These are phyloP conservation scores for Microstegium vimineum DNA, from an alignment of 176 grass and related monocot genomes.

Conservation along the genomic window DNA sequence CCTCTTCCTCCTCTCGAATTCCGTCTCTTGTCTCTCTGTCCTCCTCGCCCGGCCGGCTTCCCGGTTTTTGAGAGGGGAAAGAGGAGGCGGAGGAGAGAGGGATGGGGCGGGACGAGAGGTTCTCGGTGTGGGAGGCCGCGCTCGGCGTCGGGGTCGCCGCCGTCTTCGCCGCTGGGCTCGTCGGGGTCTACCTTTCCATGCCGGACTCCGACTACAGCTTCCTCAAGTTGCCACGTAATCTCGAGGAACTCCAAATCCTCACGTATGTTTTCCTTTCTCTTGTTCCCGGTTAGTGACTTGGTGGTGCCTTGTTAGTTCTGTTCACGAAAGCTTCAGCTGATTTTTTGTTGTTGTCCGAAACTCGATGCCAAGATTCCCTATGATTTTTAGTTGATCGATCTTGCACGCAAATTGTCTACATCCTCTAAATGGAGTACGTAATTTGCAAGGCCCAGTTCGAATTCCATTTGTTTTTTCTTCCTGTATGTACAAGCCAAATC, in stretches of 20 bases:
- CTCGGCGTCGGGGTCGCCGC: slow-evolving; percentile 53
- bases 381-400: not conserved
- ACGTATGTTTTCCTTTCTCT: slow-evolving; percentile 40
- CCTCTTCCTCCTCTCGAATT: slow-evolving; percentile 24
- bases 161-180: slow-evolving; percentile 64
- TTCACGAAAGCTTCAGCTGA: not conserved
- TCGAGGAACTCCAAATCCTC: slow-evolving; percentile 82
- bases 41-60: slow-evolving; percentile 9
- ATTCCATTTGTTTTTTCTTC: not conserved
- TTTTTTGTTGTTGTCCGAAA: not conserved
- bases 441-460: not conserved
- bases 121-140: slow-evolving; percentile 71
- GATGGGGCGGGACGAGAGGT: slow-evolving; percentile 59
- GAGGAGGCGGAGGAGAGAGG: slow-evolving; percentile 1
- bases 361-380: not conserved
- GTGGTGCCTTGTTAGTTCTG: slow-evolving; percentile 9
- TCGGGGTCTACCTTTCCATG: slow-evolving; percentile 90
- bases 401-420: not conserved
- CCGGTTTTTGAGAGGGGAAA: slow-evolving; percentile 5
- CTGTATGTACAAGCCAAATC: not conserved
- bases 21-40: not conserved
- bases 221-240: slow-evolving; percentile 57
- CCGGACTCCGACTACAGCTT: slow-evolving; percentile 71
- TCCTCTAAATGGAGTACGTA: not conserved
- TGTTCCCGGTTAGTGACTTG: not conserved